These are phyloP conservation scores for Trichophyton simii DNA, from an alignment of 2,329 filamentous ascomycete species.

Conservation along the genomic window DNA sequence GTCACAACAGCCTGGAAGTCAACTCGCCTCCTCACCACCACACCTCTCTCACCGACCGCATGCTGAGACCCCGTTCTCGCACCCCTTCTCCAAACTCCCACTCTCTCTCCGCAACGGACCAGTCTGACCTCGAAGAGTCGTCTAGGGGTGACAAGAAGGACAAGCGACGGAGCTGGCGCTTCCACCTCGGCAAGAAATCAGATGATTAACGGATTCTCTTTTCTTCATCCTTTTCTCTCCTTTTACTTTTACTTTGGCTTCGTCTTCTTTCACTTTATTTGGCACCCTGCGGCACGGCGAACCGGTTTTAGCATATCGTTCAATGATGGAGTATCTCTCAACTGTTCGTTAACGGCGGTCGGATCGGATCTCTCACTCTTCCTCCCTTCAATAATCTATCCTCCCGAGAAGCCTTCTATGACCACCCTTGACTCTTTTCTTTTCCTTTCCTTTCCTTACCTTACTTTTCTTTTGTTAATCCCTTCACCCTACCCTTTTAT, in stretches of 20 bases:
- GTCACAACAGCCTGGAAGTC: slow-evolving; percentile 2
- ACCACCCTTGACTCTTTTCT: background rate
- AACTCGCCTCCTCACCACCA: slow-evolving; percentile 1
- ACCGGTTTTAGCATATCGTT: background rate
- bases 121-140: slow-evolving; percentile 63
- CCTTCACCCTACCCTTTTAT: too few relatives aligned
- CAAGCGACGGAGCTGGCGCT: slow-evolving; percentile 61
- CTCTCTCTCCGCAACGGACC: slow-evolving; percentile 57
- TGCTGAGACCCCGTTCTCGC: slow-evolving; percentile 58
- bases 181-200: slow-evolving; percentile 36
- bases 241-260: background rate
- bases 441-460: background rate
- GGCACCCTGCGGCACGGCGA: background rate
- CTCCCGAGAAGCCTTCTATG: too few relatives aligned
- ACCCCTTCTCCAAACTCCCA: slow-evolving; percentile 49
- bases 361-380: too few relatives aligned
- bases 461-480: too few relatives aligned
- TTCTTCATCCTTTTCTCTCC: background rate
- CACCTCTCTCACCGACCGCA: slow-evolving; percentile 35
- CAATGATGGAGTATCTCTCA: background rate
- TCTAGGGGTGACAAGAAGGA: slow-evolving; percentile 53
- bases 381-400: too few relatives aligned
- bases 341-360: background rate
- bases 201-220: background rate
- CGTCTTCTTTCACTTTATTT: background rate